Evolutionary conservation across 208 protist genomes (phyloP), one percentile per base, ranked within the genome.

Genomic region (Leptomonas seymouri): DNA sequence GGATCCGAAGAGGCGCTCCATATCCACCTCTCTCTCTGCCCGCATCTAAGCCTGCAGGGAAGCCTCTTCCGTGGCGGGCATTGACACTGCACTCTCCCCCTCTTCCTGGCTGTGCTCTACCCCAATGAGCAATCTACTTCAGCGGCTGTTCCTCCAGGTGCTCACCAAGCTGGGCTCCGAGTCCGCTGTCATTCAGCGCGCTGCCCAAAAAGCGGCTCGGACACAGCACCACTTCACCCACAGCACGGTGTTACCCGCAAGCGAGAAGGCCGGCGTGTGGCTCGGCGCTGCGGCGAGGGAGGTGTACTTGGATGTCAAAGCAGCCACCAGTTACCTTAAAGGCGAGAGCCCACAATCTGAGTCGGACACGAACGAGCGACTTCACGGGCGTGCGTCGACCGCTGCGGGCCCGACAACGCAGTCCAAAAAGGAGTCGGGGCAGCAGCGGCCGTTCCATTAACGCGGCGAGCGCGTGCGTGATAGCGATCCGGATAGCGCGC

Each of bases 181-280:
- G 7, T 65, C 57, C 9, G 60, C 75, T 5, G 30, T 90, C n/a
- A 69, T 91, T 18, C 54, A 84, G 57, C 71, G 73, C 23, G 71
- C 76, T 3, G 90, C 90, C 3, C 51, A 76, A 51, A 83, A 81
- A 44, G 84, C 85, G 2, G 85, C 78, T 5, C 79, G 77, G 6
- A 36, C 80, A 45, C 74, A 91, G 46, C 68, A 50, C 48, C 31
- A 78, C 34, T 67, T 77, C 25, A 65, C 64, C 14, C 27, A 4
- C n/a, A 41, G 42, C 30, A 65, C 23, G n/a, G 20, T 65, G n/a
- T 31, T 31, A 0, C 60, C 60, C 7, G 60, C 60, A 1, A 49
- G 71, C 18, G 77, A 89, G 53, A 82, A 84, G 61, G 53, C 81
- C 12, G 79, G 76, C 5, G 34, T 93, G 14, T 95, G 85, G 85